A percentile compares a stretch with the other conserved stretches of the same genome.
These are phyloP conservation scores for Pholiota adiposa DNA, from an alignment of 1,284 basidiomycete genomes.

Conservation along the genomic window DNA sequence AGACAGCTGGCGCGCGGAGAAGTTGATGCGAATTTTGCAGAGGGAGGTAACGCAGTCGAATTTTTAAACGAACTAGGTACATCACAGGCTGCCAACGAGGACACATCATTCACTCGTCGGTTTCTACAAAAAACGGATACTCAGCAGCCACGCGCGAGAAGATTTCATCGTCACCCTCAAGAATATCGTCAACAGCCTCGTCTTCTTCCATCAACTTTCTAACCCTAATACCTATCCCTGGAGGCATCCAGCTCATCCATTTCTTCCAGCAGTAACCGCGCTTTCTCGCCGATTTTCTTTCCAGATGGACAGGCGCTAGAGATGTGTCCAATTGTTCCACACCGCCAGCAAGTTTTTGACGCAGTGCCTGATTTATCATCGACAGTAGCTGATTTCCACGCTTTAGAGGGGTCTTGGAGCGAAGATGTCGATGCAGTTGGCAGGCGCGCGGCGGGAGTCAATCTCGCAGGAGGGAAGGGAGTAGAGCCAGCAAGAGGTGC, in stretches of 20 bases:
- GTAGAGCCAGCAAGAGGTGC: neutral
- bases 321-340: neutral
- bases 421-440: too few relatives aligned
- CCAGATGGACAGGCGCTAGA: neutral
- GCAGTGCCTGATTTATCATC: too few relatives aligned
- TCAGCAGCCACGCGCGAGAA: neutral
- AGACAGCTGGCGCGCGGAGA: neutral
- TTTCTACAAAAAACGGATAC: constrained; percentile 8
- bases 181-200: neutral
- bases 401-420: too few relatives aligned
- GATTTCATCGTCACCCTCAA: neutral
- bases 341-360: constrained; percentile 3
- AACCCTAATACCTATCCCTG: neutral
- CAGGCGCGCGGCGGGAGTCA: too few relatives aligned
- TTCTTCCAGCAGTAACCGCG: neutral
- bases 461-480: neutral
- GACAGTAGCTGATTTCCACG: too few relatives aligned
- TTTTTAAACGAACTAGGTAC: neutral
- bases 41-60: neutral
- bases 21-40: neutral
- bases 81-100: constrained; percentile 1
- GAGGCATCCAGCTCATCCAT: neutral
- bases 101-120: constrained; percentile 12
- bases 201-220: neutral
- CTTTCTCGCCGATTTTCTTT: neutral